Evolutionary conservation across 176 grass and related monocot species (phyloP).

Genomic region (Triticum dicoccoides): DNA sequence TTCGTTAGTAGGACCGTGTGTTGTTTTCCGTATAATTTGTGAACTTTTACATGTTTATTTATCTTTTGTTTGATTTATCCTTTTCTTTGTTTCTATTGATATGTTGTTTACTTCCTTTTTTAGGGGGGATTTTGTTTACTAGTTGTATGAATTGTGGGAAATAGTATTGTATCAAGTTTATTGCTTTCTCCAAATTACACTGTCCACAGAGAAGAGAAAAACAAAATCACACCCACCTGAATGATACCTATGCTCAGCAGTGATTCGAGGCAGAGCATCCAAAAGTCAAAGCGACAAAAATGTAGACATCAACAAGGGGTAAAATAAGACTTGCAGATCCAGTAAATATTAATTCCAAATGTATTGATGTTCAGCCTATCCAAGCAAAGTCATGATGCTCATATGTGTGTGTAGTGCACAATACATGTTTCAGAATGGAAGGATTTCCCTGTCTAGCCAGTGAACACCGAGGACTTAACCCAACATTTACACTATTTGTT

Average conservation of each 20-base stretch:
- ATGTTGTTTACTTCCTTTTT: no score
- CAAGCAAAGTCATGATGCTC: neutral
- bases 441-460: neutral
- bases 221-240: conserved; percentile 49
- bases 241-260: conserved; percentile 82
- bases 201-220: neutral
- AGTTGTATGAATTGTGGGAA: no score
- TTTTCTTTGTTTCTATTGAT: no score
- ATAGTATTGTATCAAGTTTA: no score
- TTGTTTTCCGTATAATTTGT: no score
- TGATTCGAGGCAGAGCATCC: conserved; percentile 81
- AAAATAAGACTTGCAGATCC: conserved; percentile 13
- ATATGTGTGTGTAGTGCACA: neutral
- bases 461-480: conserved; percentile 52
- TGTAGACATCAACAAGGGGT: neutral
- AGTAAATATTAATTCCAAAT: neutral
- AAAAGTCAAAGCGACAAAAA: conserved; percentile 55
- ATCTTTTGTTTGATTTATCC: no score
- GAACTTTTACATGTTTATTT: no score
- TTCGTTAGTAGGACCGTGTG: no score
- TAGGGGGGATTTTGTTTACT: no score
- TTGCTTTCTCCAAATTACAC: no score
- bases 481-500: conserved; percentile 59
- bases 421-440: conserved; percentile 6
- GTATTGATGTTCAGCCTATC: neutral